Percentiles rank a stretch among this genome's conserved stretches.
phyloP scores from a whole-genome alignment of 495 filamentous ascomycete genomes.

The Entonaema liquescens region DNA sequence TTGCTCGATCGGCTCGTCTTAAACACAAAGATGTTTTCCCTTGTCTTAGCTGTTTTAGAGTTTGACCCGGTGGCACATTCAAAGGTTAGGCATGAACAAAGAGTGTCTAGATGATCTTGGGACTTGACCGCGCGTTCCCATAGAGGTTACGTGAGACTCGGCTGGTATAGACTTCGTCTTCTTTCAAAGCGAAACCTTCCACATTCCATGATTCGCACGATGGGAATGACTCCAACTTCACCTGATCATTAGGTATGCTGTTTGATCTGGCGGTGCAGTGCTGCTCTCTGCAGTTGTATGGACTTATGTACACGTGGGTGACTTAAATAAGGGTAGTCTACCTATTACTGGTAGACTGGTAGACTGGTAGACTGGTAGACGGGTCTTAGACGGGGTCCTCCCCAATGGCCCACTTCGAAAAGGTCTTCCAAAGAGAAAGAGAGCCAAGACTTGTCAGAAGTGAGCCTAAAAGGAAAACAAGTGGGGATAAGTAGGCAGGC shows the following conservation, averaged over 20 bases:
- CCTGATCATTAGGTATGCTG: background rate
- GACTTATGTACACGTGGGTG: conserved; percentile 6
- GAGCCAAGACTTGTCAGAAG: conserved; percentile 39
- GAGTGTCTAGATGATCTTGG: background rate
- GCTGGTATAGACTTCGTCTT: conserved; percentile 7
- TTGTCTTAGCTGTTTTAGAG: conserved; percentile 26
- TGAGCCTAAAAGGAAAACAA: conserved; percentile 28
- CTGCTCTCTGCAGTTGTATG: background rate
- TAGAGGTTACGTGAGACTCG: conserved; percentile 1
- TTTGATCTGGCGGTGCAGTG: conserved; percentile 1
- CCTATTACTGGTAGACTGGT: background rate
- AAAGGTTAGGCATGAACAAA: conserved; percentile 14
- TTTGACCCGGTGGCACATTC: conserved; percentile 12
- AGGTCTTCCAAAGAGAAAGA: conserved; percentile 9
- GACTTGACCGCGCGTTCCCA: conserved; percentile 27
- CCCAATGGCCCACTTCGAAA: background rate
- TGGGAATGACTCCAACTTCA: conserved; percentile 17
- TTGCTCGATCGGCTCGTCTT: conserved; percentile 17
- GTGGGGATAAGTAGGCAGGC: conserved; percentile 21
- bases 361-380: background rate
- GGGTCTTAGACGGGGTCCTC: too few species aligned
- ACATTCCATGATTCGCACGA: background rate
- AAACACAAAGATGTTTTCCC: conserved; percentile 26
- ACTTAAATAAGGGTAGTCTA: conserved; percentile 1
- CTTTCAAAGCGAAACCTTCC: conserved; percentile 19